These are phyloP conservation scores for Saccharomycopsis crataegensis DNA, from an alignment of 1,139 yeast genomes.

Conservation along the genomic window DNA sequence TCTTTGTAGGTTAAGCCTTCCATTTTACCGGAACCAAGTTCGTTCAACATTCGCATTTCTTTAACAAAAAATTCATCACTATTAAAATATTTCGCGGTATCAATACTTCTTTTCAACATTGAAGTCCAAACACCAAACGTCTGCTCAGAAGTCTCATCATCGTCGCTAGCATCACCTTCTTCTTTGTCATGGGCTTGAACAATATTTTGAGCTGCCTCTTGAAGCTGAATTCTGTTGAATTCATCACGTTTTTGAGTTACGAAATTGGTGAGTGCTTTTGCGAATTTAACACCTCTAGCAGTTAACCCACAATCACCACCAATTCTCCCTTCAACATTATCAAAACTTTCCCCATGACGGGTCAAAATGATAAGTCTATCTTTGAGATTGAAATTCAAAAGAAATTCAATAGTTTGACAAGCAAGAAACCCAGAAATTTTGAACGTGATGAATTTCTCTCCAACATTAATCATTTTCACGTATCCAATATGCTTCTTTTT, in stretches of 20 bases:
- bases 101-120: constrained; percentile 70
- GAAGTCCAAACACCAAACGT: constrained; percentile 86
- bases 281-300: constrained; percentile 65
- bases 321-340: constrained; percentile 74
- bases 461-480: constrained; percentile 93
- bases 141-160: constrained; percentile 8
- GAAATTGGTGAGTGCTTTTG: constrained; percentile 65
- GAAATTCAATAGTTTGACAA: constrained; percentile 86
- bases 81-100: constrained; percentile 69
- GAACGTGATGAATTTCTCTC: constrained; percentile 85
- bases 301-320: constrained; percentile 90
- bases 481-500: constrained; percentile 47
- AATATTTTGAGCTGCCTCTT: constrained; percentile 25
- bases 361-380: constrained; percentile 94
- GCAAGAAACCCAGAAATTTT: constrained; percentile 90
- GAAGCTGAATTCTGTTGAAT: constrained; percentile 59
- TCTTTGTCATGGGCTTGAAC: neutral
- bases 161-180: neutral
- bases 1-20: constrained; percentile 91
- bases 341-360: constrained; percentile 87
- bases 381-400: constrained; percentile 80
- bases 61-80: constrained; percentile 71
- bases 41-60: constrained; percentile 90
- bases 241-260: constrained; percentile 64
- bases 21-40: constrained; percentile 83